Conservation (phyloP, 176 grass and related monocot species). For the Saccharum officinarum region DNA sequence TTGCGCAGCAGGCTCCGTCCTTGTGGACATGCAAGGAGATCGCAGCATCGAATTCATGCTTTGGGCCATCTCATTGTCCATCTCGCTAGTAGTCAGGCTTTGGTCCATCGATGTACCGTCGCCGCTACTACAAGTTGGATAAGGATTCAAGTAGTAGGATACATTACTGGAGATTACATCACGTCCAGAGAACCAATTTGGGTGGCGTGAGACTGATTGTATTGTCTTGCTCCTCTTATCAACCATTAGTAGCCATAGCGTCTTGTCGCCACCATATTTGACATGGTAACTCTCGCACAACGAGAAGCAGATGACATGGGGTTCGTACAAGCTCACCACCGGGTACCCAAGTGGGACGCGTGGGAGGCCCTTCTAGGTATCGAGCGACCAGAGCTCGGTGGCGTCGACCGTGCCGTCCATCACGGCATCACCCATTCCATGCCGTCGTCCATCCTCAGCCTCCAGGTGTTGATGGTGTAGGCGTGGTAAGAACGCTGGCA, state of each 20-base stretch:
- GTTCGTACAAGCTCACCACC: neutral
- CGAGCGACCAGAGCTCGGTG: neutral
- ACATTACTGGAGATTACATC: neutral
- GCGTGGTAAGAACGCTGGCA: neutral
- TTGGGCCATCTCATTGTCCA: no score
- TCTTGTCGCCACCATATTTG: rapidly evolving
- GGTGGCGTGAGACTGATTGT: neutral
- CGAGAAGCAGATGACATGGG: neutral
- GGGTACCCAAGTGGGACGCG: neutral
- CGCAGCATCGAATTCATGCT: no score
- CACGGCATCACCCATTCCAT: neutral
- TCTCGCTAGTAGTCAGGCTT: no score
- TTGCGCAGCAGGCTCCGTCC: no score
- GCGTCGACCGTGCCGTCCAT: neutral
- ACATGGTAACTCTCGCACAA: neutral
- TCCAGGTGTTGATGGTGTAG: neutral
- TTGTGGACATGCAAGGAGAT: no score
- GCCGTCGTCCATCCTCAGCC: neutral
- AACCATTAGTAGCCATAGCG: neutral
- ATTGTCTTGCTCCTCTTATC: neutral
- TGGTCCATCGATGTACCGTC: no score
- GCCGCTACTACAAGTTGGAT: no score
- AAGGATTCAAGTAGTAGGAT: neutral
- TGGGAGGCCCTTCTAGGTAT: neutral
- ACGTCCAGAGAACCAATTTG: no score